Evolutionary conservation across 441 rosid genomes (phyloP).

Genomic region (Erysimum pusillum): DNA sequence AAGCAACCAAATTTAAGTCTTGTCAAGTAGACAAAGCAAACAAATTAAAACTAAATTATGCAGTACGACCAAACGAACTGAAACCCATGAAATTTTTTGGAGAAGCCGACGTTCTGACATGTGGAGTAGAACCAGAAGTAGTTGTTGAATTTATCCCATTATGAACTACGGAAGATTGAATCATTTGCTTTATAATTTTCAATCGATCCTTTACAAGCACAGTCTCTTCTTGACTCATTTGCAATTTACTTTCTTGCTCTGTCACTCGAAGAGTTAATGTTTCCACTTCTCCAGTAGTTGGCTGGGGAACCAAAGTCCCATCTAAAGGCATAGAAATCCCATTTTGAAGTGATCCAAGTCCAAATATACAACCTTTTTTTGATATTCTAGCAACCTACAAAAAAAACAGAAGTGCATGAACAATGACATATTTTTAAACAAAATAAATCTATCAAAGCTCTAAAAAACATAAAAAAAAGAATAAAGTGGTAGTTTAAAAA

Average conservation of each 20-base stretch:
- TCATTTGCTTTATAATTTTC: neutral
- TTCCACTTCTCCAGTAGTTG: conserved; percentile 13
- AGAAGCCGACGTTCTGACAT: neutral
- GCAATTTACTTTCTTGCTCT: neutral
- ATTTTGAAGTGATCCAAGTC: no score
- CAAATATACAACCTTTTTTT: no score
- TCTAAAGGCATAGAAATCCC: no score
- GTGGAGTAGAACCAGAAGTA: neutral
- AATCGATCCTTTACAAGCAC: neutral
- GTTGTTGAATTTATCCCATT: neutral
- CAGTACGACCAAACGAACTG: neutral
- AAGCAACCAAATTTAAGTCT: neutral
- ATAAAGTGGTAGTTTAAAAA: neutral
- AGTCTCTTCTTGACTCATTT: conserved; percentile 1
- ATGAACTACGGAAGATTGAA: neutral
- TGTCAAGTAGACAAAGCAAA: neutral
- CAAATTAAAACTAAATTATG: neutral
- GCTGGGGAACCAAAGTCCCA: no score
- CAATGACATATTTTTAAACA: neutral
- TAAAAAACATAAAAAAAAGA: neutral
- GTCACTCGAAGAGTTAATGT: neutral
- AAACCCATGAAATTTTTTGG: neutral
- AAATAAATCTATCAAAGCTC: neutral
- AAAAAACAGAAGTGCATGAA: neutral
- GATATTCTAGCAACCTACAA: no score